Evolutionary conservation across 805 yeast species (phyloP).

Genomic region (Metschnikowia bowlesiae): DNA sequence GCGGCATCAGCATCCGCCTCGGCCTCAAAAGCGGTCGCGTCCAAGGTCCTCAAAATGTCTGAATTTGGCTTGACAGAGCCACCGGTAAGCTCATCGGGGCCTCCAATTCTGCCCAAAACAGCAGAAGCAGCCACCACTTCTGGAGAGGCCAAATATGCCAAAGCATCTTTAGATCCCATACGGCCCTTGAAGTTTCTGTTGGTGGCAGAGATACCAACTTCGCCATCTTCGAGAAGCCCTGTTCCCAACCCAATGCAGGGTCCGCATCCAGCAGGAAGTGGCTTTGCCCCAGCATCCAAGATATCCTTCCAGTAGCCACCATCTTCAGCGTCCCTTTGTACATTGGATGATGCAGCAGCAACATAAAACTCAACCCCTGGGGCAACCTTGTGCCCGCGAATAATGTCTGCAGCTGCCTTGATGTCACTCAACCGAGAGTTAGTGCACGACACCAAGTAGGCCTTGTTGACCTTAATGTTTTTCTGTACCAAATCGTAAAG

Average conservation of each 20-base stretch:
- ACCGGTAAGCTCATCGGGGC: slow-evolving; percentile 82
- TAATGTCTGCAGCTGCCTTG: slow-evolving; percentile 87
- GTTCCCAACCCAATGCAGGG: slow-evolving; percentile 98
- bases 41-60: slow-evolving; percentile 45
- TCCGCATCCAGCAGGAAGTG: slow-evolving; percentile 98
- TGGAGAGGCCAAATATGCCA: slow-evolving; percentile 94
- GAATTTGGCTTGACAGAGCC: slow-evolving; percentile 39
- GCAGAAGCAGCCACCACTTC: slow-evolving; percentile 99
- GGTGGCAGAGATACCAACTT: slow-evolving; percentile 97
- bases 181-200: slow-evolving; percentile 98
- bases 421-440: slow-evolving; percentile 91
- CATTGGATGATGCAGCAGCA: slow-evolving; percentile 94
- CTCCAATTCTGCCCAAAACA: slow-evolving; percentile 87
- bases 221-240: slow-evolving; percentile 91
- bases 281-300: slow-evolving; percentile 87
- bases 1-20: slow-evolving; percentile 29
- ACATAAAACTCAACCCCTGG: slow-evolving; percentile 91
- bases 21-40: slow-evolving; percentile 25
- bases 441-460: slow-evolving; percentile 96
- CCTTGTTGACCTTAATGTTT: slow-evolving; percentile 80
- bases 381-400: slow-evolving; percentile 78
- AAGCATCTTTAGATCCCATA: slow-evolving; percentile 96
- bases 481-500: slow-evolving; percentile 68
- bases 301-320: slow-evolving; percentile 90
- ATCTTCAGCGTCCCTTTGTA: slow-evolving; percentile 87